These are phyloP conservation scores for Trypanosomatidae sp. DNA, from an alignment of 208 protist species.

Conservation along the genomic window DNA sequence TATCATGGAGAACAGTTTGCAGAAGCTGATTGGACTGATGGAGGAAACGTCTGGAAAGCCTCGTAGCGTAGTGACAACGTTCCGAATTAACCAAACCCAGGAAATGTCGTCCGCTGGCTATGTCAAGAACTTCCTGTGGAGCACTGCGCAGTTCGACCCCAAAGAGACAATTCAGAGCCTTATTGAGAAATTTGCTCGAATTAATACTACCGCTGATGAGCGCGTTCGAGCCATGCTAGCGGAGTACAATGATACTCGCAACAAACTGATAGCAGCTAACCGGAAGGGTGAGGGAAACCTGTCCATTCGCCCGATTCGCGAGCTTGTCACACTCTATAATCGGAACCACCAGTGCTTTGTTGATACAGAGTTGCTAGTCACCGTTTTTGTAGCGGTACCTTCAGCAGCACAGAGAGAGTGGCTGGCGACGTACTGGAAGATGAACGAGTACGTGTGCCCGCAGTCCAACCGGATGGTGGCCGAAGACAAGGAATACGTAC, in stretches of 20 bases:
- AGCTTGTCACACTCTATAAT: constrained; percentile 77
- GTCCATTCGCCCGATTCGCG: constrained; percentile 77
- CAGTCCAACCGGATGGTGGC: constrained; percentile 83
- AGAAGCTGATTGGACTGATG: constrained; percentile 83
- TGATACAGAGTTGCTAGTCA: constrained; percentile 82
- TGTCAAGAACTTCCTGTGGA: constrained; percentile 89
- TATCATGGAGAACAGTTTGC: constrained; percentile 64
- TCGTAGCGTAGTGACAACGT: constrained; percentile 67
- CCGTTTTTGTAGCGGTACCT: constrained; percentile 85
- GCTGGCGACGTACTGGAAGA: constrained; percentile 77
- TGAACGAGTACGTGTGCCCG: constrained; percentile 84
- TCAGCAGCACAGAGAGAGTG: constrained; percentile 74
- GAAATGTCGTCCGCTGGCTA: constrained; percentile 85
- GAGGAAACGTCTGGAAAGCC: constrained; percentile 80
- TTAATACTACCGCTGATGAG: constrained; percentile 70
- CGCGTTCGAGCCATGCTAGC: constrained; percentile 76
- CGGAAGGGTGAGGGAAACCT: constrained; percentile 80
- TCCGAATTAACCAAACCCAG: constrained; percentile 86
- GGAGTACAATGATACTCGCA: constrained; percentile 88
- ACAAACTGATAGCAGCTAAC: constrained; percentile 64
- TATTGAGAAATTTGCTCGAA: constrained; percentile 72
- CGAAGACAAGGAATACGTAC: constrained; percentile 86
- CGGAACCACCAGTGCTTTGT: constrained; percentile 68
- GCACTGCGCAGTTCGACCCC: constrained; percentile 79
- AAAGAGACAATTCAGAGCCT: constrained; percentile 78